A percentile compares a stretch with the other conserved stretches of the same genome.
phyloP scores from a whole-genome alignment of 495 filamentous ascomycete species.

The Neurospora discreta region DNA sequence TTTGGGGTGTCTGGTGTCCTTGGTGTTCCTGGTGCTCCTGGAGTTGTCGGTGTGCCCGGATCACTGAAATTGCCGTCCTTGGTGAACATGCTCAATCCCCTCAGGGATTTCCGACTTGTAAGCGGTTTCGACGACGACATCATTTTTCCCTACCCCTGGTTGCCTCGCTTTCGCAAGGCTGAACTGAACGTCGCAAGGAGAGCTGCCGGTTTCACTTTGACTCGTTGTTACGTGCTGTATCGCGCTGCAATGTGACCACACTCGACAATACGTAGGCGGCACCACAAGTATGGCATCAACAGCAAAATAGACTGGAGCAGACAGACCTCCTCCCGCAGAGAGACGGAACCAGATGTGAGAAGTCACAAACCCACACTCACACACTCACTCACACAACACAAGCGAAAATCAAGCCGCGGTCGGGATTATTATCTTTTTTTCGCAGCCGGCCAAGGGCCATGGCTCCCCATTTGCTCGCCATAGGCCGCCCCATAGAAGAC shows the following conservation, averaged over 20 bases:
- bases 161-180: not conserved
- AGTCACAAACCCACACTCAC: not conserved
- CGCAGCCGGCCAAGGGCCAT: not conserved
- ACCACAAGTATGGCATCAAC: not conserved
- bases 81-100: not conserved
- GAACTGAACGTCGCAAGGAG: not conserved
- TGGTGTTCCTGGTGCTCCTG: not conserved
- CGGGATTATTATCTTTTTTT: conserved; percentile 18
- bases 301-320: not conserved
- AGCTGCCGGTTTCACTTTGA: not conserved
- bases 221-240: not conserved
- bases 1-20: not conserved
- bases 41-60: not conserved
- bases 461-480: not conserved
- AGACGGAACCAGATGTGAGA: not conserved
- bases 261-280: not conserved
- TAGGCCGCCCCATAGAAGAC: not conserved
- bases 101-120: not conserved
- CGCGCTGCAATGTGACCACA: not conserved
- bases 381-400: not conserved
- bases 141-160: not conserved
- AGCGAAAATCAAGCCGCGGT: conserved; percentile 8
- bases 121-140: not conserved
- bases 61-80: not conserved
- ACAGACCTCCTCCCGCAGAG: not conserved